Conservation (phyloP, 2,329 filamentous ascomycete genomes). For the Paracamarosporium sp. region DNA sequence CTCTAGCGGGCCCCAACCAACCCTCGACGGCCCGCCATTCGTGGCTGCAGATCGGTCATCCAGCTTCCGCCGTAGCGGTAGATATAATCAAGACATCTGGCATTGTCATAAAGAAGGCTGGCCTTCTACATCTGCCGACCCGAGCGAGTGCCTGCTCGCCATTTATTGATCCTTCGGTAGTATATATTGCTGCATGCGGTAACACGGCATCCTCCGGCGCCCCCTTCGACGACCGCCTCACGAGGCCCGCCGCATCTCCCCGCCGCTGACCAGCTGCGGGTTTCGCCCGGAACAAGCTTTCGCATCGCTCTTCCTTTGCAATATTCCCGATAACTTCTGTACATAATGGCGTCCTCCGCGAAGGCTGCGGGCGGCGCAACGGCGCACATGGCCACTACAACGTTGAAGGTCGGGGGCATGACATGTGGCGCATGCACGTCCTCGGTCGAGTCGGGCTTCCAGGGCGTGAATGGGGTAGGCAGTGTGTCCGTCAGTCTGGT, state of each 20-base stretch:
- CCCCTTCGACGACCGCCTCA: conserved; percentile 18
- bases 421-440: conserved; percentile 93
- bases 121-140: conserved; percentile 27
- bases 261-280: conserved; percentile 20
- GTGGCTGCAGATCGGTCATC: conserved; percentile 8
- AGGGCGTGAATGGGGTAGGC: conserved; percentile 78
- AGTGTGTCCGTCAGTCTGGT: conserved; percentile 91
- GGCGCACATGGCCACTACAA: conserved; percentile 81
- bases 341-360: conserved; percentile 33
- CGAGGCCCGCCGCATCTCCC: conserved; percentile 17
- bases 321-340: conserved; percentile 9
- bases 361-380: conserved; percentile 41
- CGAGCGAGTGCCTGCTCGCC: background rate
- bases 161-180: conserved; percentile 12
- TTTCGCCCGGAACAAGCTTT: conserved; percentile 10
- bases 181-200: conserved; percentile 12
- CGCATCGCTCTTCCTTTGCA: background rate
- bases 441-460: conserved; percentile 91
- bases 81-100: conserved; percentile 28
- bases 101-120: conserved; percentile 36
- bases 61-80: conserved; percentile 15
- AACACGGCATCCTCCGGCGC: conserved; percentile 14
- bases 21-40: conserved; percentile 4
- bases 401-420: conserved; percentile 86
- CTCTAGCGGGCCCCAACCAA: background rate